phyloP scores from a whole-genome alignment of 192 early-diverging fungal species.

The Podila clonocystis region DNA sequence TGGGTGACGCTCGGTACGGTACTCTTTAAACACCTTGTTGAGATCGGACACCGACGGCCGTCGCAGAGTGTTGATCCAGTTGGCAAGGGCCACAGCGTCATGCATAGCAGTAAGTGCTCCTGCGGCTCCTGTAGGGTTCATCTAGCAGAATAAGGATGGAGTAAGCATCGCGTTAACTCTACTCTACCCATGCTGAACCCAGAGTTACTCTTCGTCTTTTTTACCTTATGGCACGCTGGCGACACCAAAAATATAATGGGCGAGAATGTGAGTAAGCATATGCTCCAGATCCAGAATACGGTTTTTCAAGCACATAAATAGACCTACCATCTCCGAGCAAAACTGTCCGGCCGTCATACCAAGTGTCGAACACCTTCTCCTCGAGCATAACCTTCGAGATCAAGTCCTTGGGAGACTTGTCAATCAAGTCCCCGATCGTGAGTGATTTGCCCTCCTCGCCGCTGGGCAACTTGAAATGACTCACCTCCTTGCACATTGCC shows the following conservation, averaged over 20 bases:
- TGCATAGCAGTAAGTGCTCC: constrained; percentile 3
- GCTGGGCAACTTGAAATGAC: neutral
- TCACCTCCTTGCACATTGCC: constrained; percentile 2
- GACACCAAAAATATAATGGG: neutral
- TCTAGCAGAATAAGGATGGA: neutral
- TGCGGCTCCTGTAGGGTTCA: constrained; percentile 9
- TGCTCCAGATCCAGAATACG: neutral
- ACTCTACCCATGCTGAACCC: neutral
- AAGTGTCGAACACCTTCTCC: constrained; percentile 8
- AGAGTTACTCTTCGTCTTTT: too few relatives aligned
- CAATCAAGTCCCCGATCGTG: neutral
- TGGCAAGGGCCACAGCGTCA: constrained; percentile 1
- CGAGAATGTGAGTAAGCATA: too few relatives aligned
- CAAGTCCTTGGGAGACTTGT: neutral
- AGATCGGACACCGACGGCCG: neutral
- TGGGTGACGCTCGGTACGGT: constrained; percentile 1
- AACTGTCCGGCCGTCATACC: neutral
- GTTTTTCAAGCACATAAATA: neutral
- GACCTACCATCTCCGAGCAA: constrained; percentile 3
- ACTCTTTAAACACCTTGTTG: constrained; percentile 4
- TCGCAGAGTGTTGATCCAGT: constrained; percentile 7
- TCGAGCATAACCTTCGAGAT: constrained; percentile 13
- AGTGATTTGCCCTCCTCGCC: neutral
- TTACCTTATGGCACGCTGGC: neutral
- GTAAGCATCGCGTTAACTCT: neutral